Base-by-base conservation (phyloP, 768 basidiomycete species). In the Naematelia encephala region DNA sequence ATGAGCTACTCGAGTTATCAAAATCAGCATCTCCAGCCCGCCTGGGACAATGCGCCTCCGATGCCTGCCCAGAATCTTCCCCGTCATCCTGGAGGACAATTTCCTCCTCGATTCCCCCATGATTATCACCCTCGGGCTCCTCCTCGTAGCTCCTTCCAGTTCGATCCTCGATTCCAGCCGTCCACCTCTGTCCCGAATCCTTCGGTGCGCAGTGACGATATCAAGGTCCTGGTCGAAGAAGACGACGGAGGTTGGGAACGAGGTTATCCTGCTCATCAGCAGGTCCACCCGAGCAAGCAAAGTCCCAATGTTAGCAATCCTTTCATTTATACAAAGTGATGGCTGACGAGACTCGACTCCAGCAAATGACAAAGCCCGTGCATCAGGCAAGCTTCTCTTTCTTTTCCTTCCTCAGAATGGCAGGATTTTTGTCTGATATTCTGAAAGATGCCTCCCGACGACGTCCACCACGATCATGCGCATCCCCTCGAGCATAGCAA, bases 331-430 rank as follows among this genome's bases (percentile, higher is more conserved):
- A 16, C 16, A 8, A n/a, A n/a, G n/a, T n/a, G n/a, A n/a, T 39
- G 16, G 16, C 34, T 39, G 34, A 39, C 34, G 34, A 39, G 8
- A 16, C n/a, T 8, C 34, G 16, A 8, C 8, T 39, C 34, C 8
- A 39, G 34, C 34, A 39, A 16, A 39, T 16, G 34, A 16, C 34
- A 39, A 39, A 8, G 34, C 8, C 8, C 34, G 34, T 39, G 34
- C 34, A 39, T 8, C 34, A 39, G 34, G 34, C 16, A 8, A 16
- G 34, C 34, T 39, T 39, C 34, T 39, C 34, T 39, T 47, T 47
- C 46, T 19, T 47, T 47, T 47, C 46, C 19, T 47, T 47, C 46
- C 46, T 19, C 19, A 5, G 46, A 43, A 43, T 39, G 16, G 34
- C 34, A 39, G 34, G n/a, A 5, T 47, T 19, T 5, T 47, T 21